Percentiles rank a stretch among this genome's conserved stretches.
phyloP scores from a whole-genome alignment of 2,329 filamentous ascomycete genomes.

The Neofusicoccum sp. region DNA sequence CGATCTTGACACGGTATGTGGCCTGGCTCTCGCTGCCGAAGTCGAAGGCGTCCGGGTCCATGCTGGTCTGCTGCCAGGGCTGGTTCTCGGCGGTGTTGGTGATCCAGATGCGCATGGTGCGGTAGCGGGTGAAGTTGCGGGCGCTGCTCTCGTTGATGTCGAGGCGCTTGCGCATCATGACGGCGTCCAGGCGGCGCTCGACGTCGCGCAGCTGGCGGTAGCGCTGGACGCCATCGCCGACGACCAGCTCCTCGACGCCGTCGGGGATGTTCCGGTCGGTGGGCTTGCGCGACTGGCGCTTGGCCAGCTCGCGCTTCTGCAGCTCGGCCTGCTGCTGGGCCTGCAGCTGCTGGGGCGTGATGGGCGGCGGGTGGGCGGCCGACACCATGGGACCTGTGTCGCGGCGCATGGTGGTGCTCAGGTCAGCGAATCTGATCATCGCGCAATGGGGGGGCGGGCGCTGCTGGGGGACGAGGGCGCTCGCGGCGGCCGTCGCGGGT shows the following conservation, averaged over 20 bases:
- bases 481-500: conserved; percentile 22
- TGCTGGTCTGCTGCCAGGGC: conserved; percentile 75
- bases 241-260: conserved; percentile 72
- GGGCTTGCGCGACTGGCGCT: conserved; percentile 81
- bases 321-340: conserved; percentile 45
- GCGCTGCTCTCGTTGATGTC: conserved; percentile 78
- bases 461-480: conserved; percentile 17
- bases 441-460: conserved; percentile 9
- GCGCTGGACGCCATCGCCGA: conserved; percentile 76
- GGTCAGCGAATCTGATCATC: conserved; percentile 50
- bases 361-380: conserved; percentile 32
- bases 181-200: conserved; percentile 84
- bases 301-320: conserved; percentile 64
- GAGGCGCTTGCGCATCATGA: conserved; percentile 89
- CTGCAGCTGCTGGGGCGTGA: conserved; percentile 43
- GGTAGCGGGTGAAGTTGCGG: conserved; percentile 72
- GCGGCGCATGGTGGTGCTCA: conserved; percentile 45
- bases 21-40: conserved; percentile 75
- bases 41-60: conserved; percentile 75
- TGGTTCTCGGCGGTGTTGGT: conserved; percentile 94
- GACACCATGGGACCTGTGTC: conserved; percentile 44
- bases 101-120: conserved; percentile 89
- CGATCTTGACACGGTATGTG: conserved; percentile 86
- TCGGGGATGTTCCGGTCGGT: conserved; percentile 95
- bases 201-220: conserved; percentile 84